phyloP scores from a whole-genome alignment of 345 rosid genomes.

The Conringia planisiliqua region DNA sequence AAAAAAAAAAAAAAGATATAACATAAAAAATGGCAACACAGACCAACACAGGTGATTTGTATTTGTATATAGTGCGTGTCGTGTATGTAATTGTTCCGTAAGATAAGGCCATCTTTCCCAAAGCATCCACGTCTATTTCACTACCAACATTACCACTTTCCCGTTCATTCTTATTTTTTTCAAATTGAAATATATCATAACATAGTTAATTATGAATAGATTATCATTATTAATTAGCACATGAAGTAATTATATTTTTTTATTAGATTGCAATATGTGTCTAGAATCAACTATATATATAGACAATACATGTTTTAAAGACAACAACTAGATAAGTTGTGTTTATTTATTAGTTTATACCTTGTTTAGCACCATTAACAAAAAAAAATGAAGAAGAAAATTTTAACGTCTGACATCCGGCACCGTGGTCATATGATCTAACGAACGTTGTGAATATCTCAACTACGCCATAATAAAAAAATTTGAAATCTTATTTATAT shows the following conservation, averaged over 20 bases:
- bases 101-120: constrained; percentile 29
- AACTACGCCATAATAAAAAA: neutral
- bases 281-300: neutral
- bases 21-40: constrained; percentile 32
- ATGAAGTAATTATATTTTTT: neutral
- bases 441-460: neutral
- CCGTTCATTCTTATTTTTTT: neutral
- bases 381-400: neutral
- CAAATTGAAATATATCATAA: neutral
- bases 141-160: constrained; percentile 25
- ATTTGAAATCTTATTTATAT: neutral
- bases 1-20: too few relatives aligned
- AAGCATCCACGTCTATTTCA: constrained; percentile 26
- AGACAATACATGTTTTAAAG: neutral
- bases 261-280: neutral
- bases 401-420: neutral
- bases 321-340: neutral
- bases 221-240: neutral
- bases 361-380: neutral
- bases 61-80: constrained; percentile 32
- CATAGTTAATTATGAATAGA: neutral
- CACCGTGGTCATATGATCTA: neutral
- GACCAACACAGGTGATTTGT: constrained; percentile 36
- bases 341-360: neutral
- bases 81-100: constrained; percentile 33